phyloP scores from a whole-genome alignment of 176 grass and related monocot genomes.

The Ensete glaucum region DNA sequence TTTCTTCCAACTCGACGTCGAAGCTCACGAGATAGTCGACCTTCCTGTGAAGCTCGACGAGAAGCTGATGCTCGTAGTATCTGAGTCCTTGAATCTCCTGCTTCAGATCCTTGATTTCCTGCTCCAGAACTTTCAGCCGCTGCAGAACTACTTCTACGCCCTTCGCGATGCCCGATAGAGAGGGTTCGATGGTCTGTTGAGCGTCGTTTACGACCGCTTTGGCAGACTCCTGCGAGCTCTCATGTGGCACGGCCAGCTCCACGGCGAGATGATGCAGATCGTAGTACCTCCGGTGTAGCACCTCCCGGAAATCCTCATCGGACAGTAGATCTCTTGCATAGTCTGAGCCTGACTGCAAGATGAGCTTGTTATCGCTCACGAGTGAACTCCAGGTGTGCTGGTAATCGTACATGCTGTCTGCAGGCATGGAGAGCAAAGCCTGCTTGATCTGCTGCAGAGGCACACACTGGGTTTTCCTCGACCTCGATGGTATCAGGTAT shows the following conservation, averaged over 20 bases:
- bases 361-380: constrained; percentile 34
- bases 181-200: constrained; percentile 41
- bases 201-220: constrained; percentile 23
- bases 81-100: constrained; percentile 80
- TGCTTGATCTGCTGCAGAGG: constrained; percentile 72
- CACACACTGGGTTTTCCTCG: constrained; percentile 45
- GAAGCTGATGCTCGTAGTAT: constrained; percentile 71
- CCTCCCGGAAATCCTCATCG: constrained; percentile 76
- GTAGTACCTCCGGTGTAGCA: constrained; percentile 67
- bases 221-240: constrained; percentile 1
- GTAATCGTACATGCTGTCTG: constrained; percentile 75
- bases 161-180: constrained; percentile 75
- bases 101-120: constrained; percentile 78
- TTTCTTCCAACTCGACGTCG: constrained; percentile 64
- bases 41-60: constrained; percentile 68
- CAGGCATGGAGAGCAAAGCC: constrained; percentile 60
- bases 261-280: constrained; percentile 78
- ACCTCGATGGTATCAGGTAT: constrained; percentile 52
- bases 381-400: constrained; percentile 66
- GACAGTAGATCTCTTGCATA: constrained; percentile 67
- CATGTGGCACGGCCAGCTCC: constrained; percentile 38
- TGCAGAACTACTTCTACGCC: constrained; percentile 86
- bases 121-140: constrained; percentile 72
- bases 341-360: constrained; percentile 52
- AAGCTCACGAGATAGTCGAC: constrained; percentile 78